Conservation (phyloP, 163 green algal species). For the Prototheca cutis region DNA sequence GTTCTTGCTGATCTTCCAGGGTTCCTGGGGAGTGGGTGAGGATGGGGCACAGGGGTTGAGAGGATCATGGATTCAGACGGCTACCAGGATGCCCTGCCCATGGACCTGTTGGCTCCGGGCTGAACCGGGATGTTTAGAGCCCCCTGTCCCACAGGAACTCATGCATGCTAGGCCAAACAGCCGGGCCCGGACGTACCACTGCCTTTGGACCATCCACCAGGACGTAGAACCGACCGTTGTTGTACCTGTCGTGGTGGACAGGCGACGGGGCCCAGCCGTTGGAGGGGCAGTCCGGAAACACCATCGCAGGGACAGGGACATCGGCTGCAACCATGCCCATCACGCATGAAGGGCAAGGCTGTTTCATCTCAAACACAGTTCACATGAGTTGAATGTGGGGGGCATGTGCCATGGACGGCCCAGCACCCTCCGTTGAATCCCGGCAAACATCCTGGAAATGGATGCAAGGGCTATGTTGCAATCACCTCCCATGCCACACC, state of each 20-base stretch:
- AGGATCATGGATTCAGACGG: not conserved
- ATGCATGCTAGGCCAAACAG: not conserved
- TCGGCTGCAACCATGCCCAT: too few relatives aligned
- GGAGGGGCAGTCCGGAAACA: too few relatives aligned
- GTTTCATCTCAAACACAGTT: not conserved
- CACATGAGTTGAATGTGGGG: not conserved
- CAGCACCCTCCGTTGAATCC: too few relatives aligned
- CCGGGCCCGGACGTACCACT: conserved; percentile 15
- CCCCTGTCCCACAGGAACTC: not conserved
- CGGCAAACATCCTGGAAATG: not conserved
- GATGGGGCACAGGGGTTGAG: not conserved
- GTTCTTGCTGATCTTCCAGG: conserved; percentile 41
- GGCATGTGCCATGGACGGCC: too few relatives aligned
- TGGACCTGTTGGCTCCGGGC: too few relatives aligned
- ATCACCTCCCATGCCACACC: not conserved
- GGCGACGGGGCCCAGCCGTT: too few relatives aligned
- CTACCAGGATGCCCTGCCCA: not conserved
- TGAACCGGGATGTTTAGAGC: not conserved
- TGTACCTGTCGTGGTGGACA: too few relatives aligned
- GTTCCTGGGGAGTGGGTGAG: conserved; percentile 9
- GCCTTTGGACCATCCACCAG: conserved; percentile 48
- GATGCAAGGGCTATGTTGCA: not conserved
- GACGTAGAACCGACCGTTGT: conserved; percentile 64
- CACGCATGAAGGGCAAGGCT: not conserved
- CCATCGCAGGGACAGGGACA: too few relatives aligned